A percentile compares a stretch with the other conserved stretches of the same genome.
Conservation (phyloP, 2,329 filamentous ascomycete genomes). For the Ambrosiella xylebori region DNA sequence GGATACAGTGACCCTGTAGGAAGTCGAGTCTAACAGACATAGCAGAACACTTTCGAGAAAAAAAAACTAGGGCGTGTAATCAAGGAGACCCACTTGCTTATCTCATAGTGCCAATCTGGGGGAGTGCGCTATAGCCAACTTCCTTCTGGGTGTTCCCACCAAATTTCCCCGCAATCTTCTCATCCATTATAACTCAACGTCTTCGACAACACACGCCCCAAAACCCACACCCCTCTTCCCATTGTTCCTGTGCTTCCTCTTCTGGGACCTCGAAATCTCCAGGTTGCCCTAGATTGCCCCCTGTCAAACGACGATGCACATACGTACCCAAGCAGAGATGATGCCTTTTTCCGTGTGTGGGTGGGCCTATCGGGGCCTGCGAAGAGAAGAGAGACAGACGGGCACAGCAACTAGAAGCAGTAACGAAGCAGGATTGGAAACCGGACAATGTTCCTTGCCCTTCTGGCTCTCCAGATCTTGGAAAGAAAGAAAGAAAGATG, state of each 20-base stretch:
- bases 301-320: background rate
- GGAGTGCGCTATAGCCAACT: background rate
- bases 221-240: background rate
- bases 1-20: background rate
- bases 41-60: background rate
- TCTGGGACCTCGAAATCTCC: background rate
- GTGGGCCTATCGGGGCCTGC: background rate
- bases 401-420: background rate
- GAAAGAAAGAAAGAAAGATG: background rate
- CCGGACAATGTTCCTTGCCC: background rate
- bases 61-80: background rate
- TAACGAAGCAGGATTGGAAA: background rate
- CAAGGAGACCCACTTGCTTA: background rate
- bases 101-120: background rate
- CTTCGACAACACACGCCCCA: background rate
- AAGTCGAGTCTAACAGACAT: background rate
- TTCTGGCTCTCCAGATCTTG: background rate
- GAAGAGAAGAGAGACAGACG: background rate
- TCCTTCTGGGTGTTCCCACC: background rate
- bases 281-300: background rate
- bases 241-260: background rate
- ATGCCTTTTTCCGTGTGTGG: background rate
- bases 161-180: slow-evolving; percentile 4
- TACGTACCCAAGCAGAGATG: background rate
- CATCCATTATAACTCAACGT: background rate